phyloP scores from a whole-genome alignment of 208 protist species.

The Leishmania guyanensis region DNA sequence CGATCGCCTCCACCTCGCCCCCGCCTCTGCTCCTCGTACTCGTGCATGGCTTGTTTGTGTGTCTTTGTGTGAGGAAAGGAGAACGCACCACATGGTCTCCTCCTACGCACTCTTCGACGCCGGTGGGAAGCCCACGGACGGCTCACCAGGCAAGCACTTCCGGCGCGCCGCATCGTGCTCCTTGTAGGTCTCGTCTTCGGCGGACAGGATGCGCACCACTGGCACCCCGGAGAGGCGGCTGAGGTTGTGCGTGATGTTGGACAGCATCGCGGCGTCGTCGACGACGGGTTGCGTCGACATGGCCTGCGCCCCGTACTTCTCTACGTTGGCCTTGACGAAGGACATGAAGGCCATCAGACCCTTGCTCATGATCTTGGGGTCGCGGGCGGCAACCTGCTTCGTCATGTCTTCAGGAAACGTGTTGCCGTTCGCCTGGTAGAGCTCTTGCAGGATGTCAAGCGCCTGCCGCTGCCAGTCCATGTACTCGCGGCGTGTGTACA shows the following conservation, averaged over 20 bases:
- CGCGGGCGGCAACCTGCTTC: conserved; percentile 42
- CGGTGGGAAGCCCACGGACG: conserved; percentile 59
- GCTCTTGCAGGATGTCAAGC: conserved; percentile 60
- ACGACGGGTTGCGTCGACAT: conserved; percentile 65
- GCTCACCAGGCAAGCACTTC: conserved; percentile 80
- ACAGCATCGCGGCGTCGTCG: conserved; percentile 69
- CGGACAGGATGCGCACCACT: conserved; percentile 46
- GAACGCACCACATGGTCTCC: neutral
- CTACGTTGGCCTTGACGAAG: conserved; percentile 78
- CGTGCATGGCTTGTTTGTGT: too few species aligned
- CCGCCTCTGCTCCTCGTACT: too few species aligned
- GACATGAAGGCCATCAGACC: conserved; percentile 91
- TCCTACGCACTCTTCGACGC: conserved; percentile 1
- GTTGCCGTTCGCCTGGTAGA: conserved; percentile 55
- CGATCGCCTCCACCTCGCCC: too few species aligned
- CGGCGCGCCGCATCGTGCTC: conserved; percentile 72
- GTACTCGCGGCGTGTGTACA: conserved; percentile 78
- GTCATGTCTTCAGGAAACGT: conserved; percentile 70
- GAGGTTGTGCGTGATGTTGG: conserved; percentile 51
- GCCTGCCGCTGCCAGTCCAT: conserved; percentile 82
- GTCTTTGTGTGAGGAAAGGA: too few species aligned
- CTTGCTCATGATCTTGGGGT: conserved; percentile 52
- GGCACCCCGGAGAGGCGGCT: conserved; percentile 69
- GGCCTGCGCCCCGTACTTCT: conserved; percentile 82
- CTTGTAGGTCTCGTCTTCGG: conserved; percentile 56